Evolutionary conservation across 495 filamentous ascomycete genomes (phyloP).

Genomic region (Neurospora sp.): DNA sequence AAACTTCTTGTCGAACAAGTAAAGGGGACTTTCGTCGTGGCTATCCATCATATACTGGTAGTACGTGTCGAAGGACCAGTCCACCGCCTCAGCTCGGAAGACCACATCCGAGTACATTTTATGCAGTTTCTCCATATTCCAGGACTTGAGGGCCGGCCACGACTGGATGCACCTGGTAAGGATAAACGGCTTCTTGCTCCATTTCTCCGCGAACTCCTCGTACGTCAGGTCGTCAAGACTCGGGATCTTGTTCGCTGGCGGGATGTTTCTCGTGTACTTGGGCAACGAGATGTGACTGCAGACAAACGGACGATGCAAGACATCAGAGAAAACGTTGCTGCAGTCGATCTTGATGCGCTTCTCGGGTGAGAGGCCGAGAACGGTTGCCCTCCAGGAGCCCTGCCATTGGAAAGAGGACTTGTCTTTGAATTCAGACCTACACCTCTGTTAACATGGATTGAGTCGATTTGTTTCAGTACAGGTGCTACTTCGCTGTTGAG

Average conservation of each 20-base stretch:
- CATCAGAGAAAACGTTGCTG: slow-evolving; percentile 78
- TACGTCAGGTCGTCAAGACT: slow-evolving; percentile 58
- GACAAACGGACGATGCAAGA: slow-evolving; percentile 81
- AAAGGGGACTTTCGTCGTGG: slow-evolving; percentile 81
- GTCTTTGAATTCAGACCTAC: slow-evolving; percentile 15
- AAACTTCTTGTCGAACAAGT: slow-evolving; percentile 83
- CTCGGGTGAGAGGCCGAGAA: slow-evolving; percentile 50
- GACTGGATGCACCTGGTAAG: slow-evolving; percentile 70
- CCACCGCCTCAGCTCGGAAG: slow-evolving; percentile 89
- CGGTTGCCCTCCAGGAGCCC: slow-evolving; percentile 80
- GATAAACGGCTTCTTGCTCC: slow-evolving; percentile 81
- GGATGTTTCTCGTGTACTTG: slow-evolving; percentile 62
- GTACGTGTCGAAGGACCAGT: slow-evolving; percentile 79
- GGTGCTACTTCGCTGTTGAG: background rate
- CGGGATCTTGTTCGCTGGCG: slow-evolving; percentile 58
- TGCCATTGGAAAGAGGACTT: slow-evolving; percentile 53
- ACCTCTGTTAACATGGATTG: slow-evolving; percentile 4
- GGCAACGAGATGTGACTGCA: slow-evolving; percentile 66
- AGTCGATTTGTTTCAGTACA: background rate
- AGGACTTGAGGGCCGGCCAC: slow-evolving; percentile 72
- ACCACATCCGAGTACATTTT: slow-evolving; percentile 50
- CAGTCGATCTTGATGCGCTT: slow-evolving; percentile 50
- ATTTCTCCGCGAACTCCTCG: slow-evolving; percentile 62
- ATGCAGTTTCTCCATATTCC: slow-evolving; percentile 59
- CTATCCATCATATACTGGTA: slow-evolving; percentile 74